Evolutionary conservation across 345 rosid species (phyloP).

Genomic region (Viola odorata): DNA sequence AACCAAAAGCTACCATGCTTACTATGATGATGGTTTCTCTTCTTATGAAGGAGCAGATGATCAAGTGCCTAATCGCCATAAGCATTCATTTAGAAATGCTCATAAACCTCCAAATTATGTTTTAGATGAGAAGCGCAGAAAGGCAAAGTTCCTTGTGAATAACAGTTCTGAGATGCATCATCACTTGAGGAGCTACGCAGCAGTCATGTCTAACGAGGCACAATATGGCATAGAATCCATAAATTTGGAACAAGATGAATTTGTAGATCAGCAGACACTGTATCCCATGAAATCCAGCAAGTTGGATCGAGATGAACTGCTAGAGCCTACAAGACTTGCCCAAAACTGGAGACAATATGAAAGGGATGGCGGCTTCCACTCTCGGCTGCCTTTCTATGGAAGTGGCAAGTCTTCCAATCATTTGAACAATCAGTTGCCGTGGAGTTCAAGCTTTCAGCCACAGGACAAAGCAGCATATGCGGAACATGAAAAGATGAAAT

Average conservation of each 20-base stretch:
- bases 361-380: slow-evolving; percentile 29
- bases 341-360: slow-evolving; percentile 38
- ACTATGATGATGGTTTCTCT: slow-evolving; percentile 62
- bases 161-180: slow-evolving; percentile 22
- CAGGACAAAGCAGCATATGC: slow-evolving; percentile 32
- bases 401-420: slow-evolving; percentile 44
- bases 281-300: slow-evolving; percentile 22
- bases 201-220: slow-evolving; percentile 20
- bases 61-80: slow-evolving; percentile 30
- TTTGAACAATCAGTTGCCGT: slow-evolving; percentile 32
- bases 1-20: slow-evolving; percentile 49
- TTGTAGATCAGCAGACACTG: slow-evolving; percentile 20
- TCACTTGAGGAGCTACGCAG: slow-evolving; percentile 26
- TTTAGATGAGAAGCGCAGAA: slow-evolving; percentile 31
- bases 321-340: slow-evolving; percentile 30
- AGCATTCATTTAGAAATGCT: slow-evolving; percentile 22
- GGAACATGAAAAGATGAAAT: slow-evolving; percentile 42
- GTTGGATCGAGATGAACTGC: slow-evolving; percentile 32
- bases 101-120: slow-evolving; percentile 22
- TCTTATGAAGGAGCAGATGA: slow-evolving; percentile 62
- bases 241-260: slow-evolving; percentile 28
- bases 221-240: slow-evolving; percentile 23
- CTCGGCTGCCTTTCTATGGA: slow-evolving; percentile 35
- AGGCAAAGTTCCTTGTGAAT: slow-evolving; percentile 29
- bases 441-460: slow-evolving; percentile 28